Evolutionary conservation across 345 rosid species (phyloP).

Genomic region (Orychophragmus violaceus): DNA sequence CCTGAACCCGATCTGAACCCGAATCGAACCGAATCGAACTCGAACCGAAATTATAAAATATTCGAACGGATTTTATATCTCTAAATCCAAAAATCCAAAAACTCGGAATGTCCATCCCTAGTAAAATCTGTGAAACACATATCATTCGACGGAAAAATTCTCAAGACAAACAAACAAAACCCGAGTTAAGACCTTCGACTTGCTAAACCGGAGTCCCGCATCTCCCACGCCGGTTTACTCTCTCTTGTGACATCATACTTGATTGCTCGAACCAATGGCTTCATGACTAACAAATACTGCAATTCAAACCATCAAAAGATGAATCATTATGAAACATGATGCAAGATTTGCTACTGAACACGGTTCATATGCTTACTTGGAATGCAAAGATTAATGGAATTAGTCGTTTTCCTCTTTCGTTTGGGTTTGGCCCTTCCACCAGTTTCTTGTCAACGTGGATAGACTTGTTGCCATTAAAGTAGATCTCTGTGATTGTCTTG

Average conservation of each 20-base stretch:
- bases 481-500: conserved; percentile 40
- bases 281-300: conserved; percentile 40
- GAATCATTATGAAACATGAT: neutral
- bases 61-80: no score
- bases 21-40: no score
- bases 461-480: conserved; percentile 37
- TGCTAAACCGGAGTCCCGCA: conserved; percentile 27
- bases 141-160: conserved; percentile 1
- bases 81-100: no score
- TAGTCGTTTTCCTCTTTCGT: conserved; percentile 39
- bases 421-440: conserved; percentile 52
- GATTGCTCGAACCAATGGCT: conserved; percentile 40
- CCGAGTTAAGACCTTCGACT: conserved; percentile 21
- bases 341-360: no score
- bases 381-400: conserved; percentile 43
- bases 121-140: neutral
- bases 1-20: no score
- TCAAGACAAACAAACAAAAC: conserved; percentile 9
- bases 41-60: no score
- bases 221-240: conserved; percentile 40
- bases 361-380: conserved; percentile 42
- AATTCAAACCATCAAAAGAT: neutral
- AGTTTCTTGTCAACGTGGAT: conserved; percentile 49
- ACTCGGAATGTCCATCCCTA: no score
- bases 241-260: conserved; percentile 36